Conservation (phyloP, 805 yeast genomes). For the Saccharomycopsis fermentans region DNA sequence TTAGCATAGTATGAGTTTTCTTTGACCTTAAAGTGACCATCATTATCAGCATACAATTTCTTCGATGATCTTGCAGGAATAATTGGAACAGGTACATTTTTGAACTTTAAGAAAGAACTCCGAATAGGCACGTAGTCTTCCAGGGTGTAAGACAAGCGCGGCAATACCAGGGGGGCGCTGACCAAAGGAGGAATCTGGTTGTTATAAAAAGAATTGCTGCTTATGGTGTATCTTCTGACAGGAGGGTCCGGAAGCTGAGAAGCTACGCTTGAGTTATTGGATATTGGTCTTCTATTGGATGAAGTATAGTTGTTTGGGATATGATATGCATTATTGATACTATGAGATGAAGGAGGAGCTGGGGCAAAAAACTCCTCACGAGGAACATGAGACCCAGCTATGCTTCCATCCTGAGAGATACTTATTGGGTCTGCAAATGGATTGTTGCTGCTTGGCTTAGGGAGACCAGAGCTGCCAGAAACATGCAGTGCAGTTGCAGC, state of each 20-base stretch:
- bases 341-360: not conserved
- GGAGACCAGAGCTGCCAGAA: not conserved
- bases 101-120: not conserved
- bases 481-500: not conserved
- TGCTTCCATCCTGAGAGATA: not conserved
- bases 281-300: not conserved
- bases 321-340: not conserved
- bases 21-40: slow-evolving; percentile 64
- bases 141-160: slow-evolving; percentile 1
- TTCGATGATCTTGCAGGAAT: not conserved
- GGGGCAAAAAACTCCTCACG: not conserved
- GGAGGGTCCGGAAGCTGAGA: not conserved
- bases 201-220: not conserved
- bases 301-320: not conserved
- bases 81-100: slow-evolving; percentile 4
- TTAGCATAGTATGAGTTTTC: slow-evolving; percentile 59
- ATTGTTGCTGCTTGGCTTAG: not conserved
- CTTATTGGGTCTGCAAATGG: not conserved
- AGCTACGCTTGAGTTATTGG: not conserved
- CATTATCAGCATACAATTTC: slow-evolving; percentile 34
- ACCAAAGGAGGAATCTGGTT: not conserved
- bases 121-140: slow-evolving; percentile 3
- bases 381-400: not conserved
- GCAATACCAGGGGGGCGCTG: slow-evolving; percentile 4
- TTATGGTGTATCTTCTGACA: not conserved